Percentiles rank a stretch among this genome's conserved stretches.
These are phyloP conservation scores for Pittosporum tobira DNA, from an alignment of 129 eudicot species.

Conservation along the genomic window DNA sequence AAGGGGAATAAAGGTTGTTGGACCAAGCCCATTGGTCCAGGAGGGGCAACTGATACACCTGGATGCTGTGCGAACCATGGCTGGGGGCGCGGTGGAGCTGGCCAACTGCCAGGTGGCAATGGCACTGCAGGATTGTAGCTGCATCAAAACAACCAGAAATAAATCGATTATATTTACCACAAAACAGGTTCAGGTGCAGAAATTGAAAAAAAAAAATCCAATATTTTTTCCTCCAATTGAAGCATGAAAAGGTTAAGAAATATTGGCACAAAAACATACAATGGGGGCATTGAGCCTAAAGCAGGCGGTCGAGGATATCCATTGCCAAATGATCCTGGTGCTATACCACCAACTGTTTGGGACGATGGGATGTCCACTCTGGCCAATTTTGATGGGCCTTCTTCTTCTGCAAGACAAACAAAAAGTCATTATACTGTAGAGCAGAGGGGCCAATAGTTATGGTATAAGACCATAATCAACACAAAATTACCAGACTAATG, in stretches of 20 bases:
- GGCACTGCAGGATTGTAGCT: constrained; percentile 70
- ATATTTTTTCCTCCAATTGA: too few species aligned
- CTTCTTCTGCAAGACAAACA: constrained; percentile 56
- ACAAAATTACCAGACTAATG: not conserved
- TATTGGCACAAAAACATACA: constrained; percentile 30
- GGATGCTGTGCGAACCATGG: constrained; percentile 67
- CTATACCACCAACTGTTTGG: constrained; percentile 38
- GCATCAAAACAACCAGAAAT: constrained; percentile 18
- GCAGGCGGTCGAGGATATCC: constrained; percentile 54
- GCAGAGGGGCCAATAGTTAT: not conserved
- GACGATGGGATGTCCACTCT: constrained; percentile 62
- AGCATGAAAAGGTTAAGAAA: not conserved
- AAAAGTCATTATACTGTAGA: not conserved
- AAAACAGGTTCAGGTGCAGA: not conserved
- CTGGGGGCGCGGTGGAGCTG: constrained; percentile 78
- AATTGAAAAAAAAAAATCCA: too few species aligned
- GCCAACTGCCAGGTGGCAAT: constrained; percentile 74
- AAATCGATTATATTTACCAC: not conserved
- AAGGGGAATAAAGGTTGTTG: constrained; percentile 90
- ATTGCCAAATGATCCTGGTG: constrained; percentile 56
- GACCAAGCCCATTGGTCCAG: constrained; percentile 49
- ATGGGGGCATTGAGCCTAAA: constrained; percentile 36
- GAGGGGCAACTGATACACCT: constrained; percentile 44
- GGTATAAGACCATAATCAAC: not conserved
- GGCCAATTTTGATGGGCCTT: constrained; percentile 52